phyloP scores from a whole-genome alignment of 371 early-diverging fungal genomes.

The Chytridium lagenaria region DNA sequence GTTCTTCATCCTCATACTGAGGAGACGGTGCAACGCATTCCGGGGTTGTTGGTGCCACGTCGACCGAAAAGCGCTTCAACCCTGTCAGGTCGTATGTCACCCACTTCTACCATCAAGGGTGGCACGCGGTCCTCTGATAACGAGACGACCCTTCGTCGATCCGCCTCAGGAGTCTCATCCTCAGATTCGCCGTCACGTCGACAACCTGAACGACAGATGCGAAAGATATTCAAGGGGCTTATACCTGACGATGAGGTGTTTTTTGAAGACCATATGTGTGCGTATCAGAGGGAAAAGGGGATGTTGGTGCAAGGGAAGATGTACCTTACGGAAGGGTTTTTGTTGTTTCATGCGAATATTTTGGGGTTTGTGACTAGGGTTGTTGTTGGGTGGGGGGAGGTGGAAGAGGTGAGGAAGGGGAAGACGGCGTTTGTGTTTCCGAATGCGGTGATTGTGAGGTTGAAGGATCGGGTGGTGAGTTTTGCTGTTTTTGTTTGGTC shows the following conservation, averaged over 20 bases:
- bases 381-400: constrained; percentile 74
- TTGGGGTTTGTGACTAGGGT: constrained; percentile 89
- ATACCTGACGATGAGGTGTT: neutral
- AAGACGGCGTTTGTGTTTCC: constrained; percentile 77
- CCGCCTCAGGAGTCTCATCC: no score
- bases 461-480: constrained; percentile 56
- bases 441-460: constrained; percentile 84
- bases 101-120: no score
- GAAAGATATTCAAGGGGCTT: constrained; percentile 26
- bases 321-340: constrained; percentile 77
- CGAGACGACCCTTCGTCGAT: no score
- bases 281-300: constrained; percentile 77
- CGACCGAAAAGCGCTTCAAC: no score
- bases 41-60: no score
- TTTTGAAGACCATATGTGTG: constrained; percentile 64
- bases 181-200: no score
- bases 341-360: constrained; percentile 89
- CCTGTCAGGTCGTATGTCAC: no score
- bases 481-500: no score
- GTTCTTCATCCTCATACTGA: no score
- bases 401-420: no score
- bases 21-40: no score
- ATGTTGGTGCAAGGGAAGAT: constrained; percentile 86
- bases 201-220: constrained; percentile 22
- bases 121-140: no score